Evolutionary conservation across 441 rosid genomes (phyloP), one percentile per base, ranked within the genome.

Genomic region (Syzygium malaccense): DNA sequence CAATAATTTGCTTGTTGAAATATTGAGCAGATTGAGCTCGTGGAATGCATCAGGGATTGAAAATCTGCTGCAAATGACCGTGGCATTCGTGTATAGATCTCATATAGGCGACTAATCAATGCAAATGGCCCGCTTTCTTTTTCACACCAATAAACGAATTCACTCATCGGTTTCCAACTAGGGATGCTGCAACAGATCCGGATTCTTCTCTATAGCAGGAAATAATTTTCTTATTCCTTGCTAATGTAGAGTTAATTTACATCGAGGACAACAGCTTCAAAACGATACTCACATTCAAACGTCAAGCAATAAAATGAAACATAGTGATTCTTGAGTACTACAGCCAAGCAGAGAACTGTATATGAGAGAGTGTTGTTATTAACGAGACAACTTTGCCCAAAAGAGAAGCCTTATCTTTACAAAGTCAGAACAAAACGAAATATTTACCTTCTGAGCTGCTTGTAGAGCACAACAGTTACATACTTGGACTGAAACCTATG

Each of bases 401-500:
- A 23, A 75, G 51, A 41, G 9, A 1, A 75, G 83, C 30, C 79
- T 87, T 87, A 66, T 78, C 79, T 90, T 90, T 87, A 90, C 91
- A 89, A 45, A 68, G 87, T 86, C 45, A 37, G 60, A 49, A 55
- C 83, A 88, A 55, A 30, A 78, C 25, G 56, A 51, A 78, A 19
- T 32, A 6, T 68, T 90, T 90, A 94, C 94, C 96, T 92, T 90
- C 91, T 93, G 62, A 92, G 93, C 6, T 97, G 98, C 93, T 96
- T 96, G 89, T 95, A 95, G 75, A 96, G 97, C 87, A 95, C 97
- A 90, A 97, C 97, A 19, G 99, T 96, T 66, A 96, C 97, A 87
- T 96, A 96, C 90, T 96, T 97, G 60, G 99, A 95, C 91, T 97
- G 89, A 85, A 96, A 96, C 93, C 99, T 91, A 88, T 96, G 97